Conservation (phyloP, 1,139 yeast species). For the Debaryomycetaceae sp. region DNA sequence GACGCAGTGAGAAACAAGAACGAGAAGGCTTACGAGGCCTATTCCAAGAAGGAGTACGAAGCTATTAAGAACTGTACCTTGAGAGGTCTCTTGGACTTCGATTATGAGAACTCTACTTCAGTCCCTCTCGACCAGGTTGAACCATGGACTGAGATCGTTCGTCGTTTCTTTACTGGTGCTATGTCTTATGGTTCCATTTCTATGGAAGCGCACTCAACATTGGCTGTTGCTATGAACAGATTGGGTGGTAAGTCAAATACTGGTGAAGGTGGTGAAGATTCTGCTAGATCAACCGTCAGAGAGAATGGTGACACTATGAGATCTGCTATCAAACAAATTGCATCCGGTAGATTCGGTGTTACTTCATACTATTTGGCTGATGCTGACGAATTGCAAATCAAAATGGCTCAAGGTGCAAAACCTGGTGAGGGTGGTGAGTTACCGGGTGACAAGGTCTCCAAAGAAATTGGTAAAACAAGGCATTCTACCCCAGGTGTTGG, state of each 20-base stretch:
- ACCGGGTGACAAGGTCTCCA: constrained; percentile 91
- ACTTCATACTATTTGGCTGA: constrained; percentile 92
- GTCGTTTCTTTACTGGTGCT: constrained; percentile 97
- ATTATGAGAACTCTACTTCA: constrained; percentile 62
- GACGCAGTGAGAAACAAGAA: constrained; percentile 97
- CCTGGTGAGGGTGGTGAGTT: constrained; percentile 99
- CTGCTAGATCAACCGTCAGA: constrained; percentile 77
- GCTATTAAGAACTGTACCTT: constrained; percentile 91
- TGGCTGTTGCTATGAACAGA: constrained; percentile 98
- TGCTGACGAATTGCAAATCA: constrained; percentile 96
- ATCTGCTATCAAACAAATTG: constrained; percentile 96
- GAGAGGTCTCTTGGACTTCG: constrained; percentile 91
- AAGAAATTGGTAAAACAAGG: constrained; percentile 88
- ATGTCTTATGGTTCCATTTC: constrained; percentile 99
- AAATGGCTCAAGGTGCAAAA: constrained; percentile 99
- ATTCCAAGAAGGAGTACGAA: constrained; percentile 85
- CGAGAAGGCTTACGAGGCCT: constrained; percentile 87
- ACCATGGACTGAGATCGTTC: constrained; percentile 98
- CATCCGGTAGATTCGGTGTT: constrained; percentile 97
- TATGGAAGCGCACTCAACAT: constrained; percentile 96
- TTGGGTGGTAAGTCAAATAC: constrained; percentile 97
- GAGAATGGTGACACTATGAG: constrained; percentile 96
- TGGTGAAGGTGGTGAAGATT: constrained; percentile 99
- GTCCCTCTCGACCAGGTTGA: constrained; percentile 97
- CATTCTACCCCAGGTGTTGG: constrained; percentile 98